Base-by-base conservation (phyloP, 2,329 filamentous ascomycete species). In the Trichothecium roseum region DNA sequence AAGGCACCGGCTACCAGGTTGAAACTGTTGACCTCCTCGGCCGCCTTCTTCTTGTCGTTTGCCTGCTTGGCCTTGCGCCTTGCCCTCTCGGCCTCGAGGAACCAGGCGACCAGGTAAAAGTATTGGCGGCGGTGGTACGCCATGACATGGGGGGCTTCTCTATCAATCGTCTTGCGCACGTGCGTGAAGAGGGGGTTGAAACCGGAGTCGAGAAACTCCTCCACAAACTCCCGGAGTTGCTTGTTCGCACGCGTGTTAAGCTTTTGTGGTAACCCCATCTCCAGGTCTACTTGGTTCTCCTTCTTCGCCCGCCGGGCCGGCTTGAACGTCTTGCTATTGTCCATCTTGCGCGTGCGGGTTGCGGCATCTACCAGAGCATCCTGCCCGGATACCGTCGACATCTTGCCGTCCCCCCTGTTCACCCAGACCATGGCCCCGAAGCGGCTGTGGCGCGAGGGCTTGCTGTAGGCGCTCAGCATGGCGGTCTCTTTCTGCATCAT, bases 341-440 rank as follows among this genome's bases (percentile, higher is more conserved):
- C 91, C 76, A 98, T 87, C 55, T 94, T 93, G 34, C 83, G 71
- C 44, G 94, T 72, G 6, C 83, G 81, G 28, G 74, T 72, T 8
- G 82, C 71, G 6, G 78, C 73, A 48, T 86, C 78, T 3, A 78
- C 73, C 30, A 98, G 72, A 4, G 84, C 84, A 47, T 87, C 81
- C 53, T 96, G 89, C 1, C 91, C 91, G 0, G 87, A 88, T 2
- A 98, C 72, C 0, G 88, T 87, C 0, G 84, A 82, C 48, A 91
- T 74, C 50, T 88, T 88, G 34, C 82, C 78, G 46, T 88, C 82
- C 33, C 87, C 83, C 37, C 88, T 71, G 61, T 94, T 86, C 27
- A 98, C 77, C 88, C 89, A 96, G 24, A 95, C 78, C 84, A 96
- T 96, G 9, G 88, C 94, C 3, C 91, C 91, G 50, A 96, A 98